Percentiles rank a stretch among this genome's conserved stretches.
phyloP scores from a whole-genome alignment of 345 rosid species.

The Gossypium rotundifolium region DNA sequence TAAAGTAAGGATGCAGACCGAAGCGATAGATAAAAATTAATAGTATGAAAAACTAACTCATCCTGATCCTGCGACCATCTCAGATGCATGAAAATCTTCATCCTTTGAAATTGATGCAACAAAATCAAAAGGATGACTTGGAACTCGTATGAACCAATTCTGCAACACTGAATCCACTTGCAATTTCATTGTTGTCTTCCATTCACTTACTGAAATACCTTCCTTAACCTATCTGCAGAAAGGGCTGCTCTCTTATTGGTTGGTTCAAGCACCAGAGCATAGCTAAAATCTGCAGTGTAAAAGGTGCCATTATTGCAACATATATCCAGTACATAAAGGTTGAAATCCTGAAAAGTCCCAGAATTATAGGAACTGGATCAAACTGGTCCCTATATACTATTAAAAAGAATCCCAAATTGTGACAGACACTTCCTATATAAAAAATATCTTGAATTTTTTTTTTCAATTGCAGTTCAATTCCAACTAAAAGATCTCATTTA shows the following conservation, averaged over 20 bases:
- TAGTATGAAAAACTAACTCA: background rate
- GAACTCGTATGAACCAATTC: background rate
- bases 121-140: background rate
- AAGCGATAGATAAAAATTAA: background rate
- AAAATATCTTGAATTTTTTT: no score
- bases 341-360: no score
- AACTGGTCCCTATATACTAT: no score
- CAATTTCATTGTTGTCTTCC: background rate
- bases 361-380: no score
- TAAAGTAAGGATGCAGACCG: background rate
- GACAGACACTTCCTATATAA: no score
- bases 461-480: no score
- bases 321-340: background rate
- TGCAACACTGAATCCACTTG: background rate
- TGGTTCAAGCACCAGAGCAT: slow-evolving; percentile 92
- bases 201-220: slow-evolving; percentile 33
- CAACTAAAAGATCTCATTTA: no score
- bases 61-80: background rate
- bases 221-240: slow-evolving; percentile 73
- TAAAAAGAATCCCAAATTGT: no score
- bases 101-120: background rate
- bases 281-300: slow-evolving; percentile 56
- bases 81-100: background rate
- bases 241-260: slow-evolving; percentile 80
- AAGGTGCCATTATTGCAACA: slow-evolving; percentile 4